A percentile compares a stretch with the other conserved stretches of the same genome.
These are phyloP conservation scores for Buddleja alternifolia DNA, from an alignment of 257 asterid species.

Conservation along the genomic window DNA sequence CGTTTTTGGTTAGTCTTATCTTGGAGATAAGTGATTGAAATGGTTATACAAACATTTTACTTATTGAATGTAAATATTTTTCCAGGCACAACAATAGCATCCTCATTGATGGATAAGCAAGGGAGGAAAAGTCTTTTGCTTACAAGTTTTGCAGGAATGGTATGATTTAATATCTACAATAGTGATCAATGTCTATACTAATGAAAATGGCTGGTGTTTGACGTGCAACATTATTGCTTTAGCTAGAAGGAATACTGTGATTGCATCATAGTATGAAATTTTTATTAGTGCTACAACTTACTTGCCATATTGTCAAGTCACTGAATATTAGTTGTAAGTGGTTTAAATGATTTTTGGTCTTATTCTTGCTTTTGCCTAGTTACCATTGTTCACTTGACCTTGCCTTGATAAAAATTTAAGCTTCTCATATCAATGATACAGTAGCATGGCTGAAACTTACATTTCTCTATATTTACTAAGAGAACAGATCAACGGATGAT, in stretches of 20 bases:
- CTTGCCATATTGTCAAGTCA: too few species aligned
- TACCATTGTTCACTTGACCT: not conserved
- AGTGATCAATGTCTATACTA: too few species aligned
- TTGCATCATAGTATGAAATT: too few species aligned
- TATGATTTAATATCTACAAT: slow-evolving; percentile 34
- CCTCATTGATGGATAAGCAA: slow-evolving; percentile 91
- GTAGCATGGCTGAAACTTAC: too few species aligned
- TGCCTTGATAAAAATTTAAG: too few species aligned
- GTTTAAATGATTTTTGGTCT: not conserved
- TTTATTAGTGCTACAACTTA: too few species aligned
- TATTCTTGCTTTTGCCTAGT: not conserved
- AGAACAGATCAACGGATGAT: not conserved
- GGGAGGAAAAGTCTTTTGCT: slow-evolving; percentile 97
- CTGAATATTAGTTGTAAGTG: too few species aligned
- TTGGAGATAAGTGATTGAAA: not conserved
- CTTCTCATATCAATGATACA: not conserved
- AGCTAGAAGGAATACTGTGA: too few species aligned
- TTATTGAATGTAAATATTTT: slow-evolving; percentile 24
- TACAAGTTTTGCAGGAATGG: slow-evolving; percentile 93
- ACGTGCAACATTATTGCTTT: too few species aligned
- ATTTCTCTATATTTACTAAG: not conserved
- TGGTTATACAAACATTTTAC: slow-evolving; percentile 11
- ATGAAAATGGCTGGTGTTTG: too few species aligned
- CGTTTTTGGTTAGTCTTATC: slow-evolving; percentile 73
- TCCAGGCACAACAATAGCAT: slow-evolving; percentile 84